Percentiles rank a stretch among this genome's conserved stretches.
phyloP scores from a whole-genome alignment of 352 stramenopile genomes.

The Pythium chondricola region DNA sequence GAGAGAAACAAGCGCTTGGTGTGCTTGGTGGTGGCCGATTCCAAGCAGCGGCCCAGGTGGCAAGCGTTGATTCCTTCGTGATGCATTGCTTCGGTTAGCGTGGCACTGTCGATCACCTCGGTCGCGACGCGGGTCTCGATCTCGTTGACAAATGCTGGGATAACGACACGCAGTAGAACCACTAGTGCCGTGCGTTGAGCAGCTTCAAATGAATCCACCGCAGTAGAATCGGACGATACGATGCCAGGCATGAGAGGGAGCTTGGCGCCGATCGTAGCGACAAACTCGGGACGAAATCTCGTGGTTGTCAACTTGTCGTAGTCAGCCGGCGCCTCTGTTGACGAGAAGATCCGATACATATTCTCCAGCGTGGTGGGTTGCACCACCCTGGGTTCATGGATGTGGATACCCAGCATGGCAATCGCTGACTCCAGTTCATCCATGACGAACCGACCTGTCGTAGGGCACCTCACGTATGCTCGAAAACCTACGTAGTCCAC shows the following conservation, averaged over 20 bases:
- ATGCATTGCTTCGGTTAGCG: slow-evolving; percentile 40
- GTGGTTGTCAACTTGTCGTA: too few relatives aligned
- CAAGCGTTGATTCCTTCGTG: slow-evolving; percentile 47
- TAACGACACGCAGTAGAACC: slow-evolving; percentile 29
- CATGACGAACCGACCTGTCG: slow-evolving; percentile 44
- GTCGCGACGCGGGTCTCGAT: slow-evolving; percentile 27
- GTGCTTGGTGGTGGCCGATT: slow-evolving; percentile 36
- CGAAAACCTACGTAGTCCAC: slow-evolving; percentile 59
- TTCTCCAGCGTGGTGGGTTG: too few relatives aligned
- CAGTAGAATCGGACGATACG: too few relatives aligned
- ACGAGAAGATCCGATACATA: too few relatives aligned
- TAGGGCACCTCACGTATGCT: too few relatives aligned
- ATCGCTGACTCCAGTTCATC: slow-evolving; percentile 3
- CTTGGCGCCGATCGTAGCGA: slow-evolving; percentile 25
- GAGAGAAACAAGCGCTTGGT: slow-evolving; percentile 34
- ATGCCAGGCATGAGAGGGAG: slow-evolving; percentile 33
- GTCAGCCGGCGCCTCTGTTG: too few relatives aligned
- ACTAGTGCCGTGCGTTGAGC: slow-evolving; percentile 28
- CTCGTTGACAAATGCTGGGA: slow-evolving; percentile 40
- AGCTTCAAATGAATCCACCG: slow-evolving; percentile 35
- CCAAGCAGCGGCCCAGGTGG: slow-evolving; percentile 52
- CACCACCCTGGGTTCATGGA: too few relatives aligned
- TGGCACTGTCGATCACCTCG: slow-evolving; percentile 30
- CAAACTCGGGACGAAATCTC: slow-evolving; percentile 55
- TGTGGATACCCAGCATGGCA: too few relatives aligned